A percentile compares a stretch with the other conserved stretches of the same genome.
These are phyloP conservation scores for Ambrosiella xylebori DNA, from an alignment of 2,329 filamentous ascomycete species.

Conservation along the genomic window DNA sequence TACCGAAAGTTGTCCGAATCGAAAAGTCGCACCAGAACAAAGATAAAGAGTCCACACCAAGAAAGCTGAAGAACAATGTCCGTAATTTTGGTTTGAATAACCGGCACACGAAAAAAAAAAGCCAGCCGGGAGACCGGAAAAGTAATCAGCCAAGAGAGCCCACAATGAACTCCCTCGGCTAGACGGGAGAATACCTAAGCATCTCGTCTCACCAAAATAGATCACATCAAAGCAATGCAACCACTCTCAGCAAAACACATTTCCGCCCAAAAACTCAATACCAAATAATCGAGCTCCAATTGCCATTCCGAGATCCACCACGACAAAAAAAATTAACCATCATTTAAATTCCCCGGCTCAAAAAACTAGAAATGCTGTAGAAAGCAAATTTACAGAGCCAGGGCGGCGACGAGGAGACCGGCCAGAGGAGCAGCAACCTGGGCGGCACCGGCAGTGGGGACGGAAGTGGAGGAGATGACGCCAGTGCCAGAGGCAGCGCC, in stretches of 20 bases:
- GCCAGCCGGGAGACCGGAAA: background rate
- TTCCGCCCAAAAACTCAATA: background rate
- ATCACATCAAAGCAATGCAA: background rate
- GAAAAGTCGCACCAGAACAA: background rate
- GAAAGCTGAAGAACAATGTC: background rate
- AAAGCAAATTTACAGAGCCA: conserved; percentile 11
- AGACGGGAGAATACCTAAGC: background rate
- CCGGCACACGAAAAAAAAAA: conserved; percentile 1
- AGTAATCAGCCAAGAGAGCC: background rate
- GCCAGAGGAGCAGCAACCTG: conserved; percentile 12
- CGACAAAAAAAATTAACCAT: background rate
- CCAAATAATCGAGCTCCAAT: background rate
- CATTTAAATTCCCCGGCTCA: background rate
- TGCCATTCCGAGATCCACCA: background rate
- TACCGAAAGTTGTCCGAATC: no score
- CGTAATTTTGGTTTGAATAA: background rate
- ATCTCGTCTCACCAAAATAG: background rate
- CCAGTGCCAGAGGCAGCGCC: conserved; percentile 12
- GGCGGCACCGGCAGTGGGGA: conserved; percentile 13
- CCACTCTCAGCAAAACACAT: background rate
- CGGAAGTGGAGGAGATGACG: conserved; percentile 8
- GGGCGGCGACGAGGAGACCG: conserved; percentile 12
- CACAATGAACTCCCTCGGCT: background rate
- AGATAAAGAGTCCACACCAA: background rate
- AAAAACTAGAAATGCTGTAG: background rate